Base-by-base conservation (phyloP, 2,329 filamentous ascomycete genomes). In the Lizonia empirigonia region DNA sequence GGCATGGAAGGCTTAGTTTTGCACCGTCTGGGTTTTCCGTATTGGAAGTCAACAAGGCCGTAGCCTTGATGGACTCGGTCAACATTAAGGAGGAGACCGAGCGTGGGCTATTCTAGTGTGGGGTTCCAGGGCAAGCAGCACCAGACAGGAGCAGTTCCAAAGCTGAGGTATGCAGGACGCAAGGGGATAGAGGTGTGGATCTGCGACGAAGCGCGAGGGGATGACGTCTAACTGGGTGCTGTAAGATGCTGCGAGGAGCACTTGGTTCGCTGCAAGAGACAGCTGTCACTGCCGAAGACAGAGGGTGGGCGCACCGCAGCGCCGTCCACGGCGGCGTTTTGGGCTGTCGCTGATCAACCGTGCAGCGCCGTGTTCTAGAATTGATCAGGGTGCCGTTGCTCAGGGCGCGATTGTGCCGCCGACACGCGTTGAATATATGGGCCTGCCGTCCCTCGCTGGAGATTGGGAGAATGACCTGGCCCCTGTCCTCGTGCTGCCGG, bases 391-490 rank as follows among this genome's bases (percentile, higher is more conserved):
- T 16, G 32, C n/a, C n/a, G n/a, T n/a, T 26, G 39, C 34, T 42
- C 29, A 19, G 20, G 39, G 32, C 42, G 32, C 32, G 44, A 27
- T n/a, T 46, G 35, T 35, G 39, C 22, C 15, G 46, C 26, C 34
- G 39, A 50, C 46, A 44, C 46, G 46, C 38, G 46, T 49, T 49
- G 45, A 24, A 42, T 42, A 50, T 50, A 50, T 50, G 46, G 46
- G 46, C 38, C 45, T 33, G 38, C 37, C 30, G 20, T 50, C 38
- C 38, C 35, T 33, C 35, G 13, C 38, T 37, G 38, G 38, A 26
- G 30, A 46, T 26, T 38, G 39, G n/a, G n/a, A n/a, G n/a, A n/a
- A 44, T 32, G 33, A 37, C 46, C 32, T 42, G 23, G 33, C 38
- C 34, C 39, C 46, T 44, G 37, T 50, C 26, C 46, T 15, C 24